These are phyloP conservation scores for Fomitopsis pinicola DNA, from an alignment of 1,284 basidiomycete species.

Conservation along the genomic window DNA sequence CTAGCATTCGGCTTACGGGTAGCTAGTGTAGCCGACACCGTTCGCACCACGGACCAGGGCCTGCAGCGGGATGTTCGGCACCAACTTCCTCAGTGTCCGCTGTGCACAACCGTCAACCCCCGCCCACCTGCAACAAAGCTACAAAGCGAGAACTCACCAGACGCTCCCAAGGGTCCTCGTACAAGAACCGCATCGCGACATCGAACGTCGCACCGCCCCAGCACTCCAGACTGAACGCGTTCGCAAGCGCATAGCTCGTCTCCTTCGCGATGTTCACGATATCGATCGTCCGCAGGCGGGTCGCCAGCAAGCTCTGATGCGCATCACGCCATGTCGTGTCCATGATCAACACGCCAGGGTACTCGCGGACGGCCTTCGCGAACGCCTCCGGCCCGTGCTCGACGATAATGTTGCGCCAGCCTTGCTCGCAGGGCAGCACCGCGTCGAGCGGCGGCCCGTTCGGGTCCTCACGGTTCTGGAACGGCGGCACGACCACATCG, in stretches of 20 bases:
- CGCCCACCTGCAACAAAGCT: background rate
- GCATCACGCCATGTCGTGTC: constrained; percentile 99
- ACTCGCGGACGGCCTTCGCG: constrained; percentile 95
- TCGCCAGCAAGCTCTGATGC: constrained; percentile 96
- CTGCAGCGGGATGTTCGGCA: constrained; percentile 98
- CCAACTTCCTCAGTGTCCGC: constrained; percentile 91
- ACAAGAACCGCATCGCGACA: constrained; percentile 99
- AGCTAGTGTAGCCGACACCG: constrained; percentile 98
- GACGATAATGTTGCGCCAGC: constrained; percentile 99
- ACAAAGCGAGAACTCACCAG: constrained; percentile 49
- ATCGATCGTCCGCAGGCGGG: constrained; percentile 93
- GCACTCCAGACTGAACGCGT: constrained; percentile 97
- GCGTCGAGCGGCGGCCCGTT: constrained; percentile 77
- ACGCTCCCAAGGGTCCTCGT: constrained; percentile 99
- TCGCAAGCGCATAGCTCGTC: constrained; percentile 92
- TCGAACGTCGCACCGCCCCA: constrained; percentile 99
- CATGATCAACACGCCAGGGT: constrained; percentile 95
- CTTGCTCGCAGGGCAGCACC: constrained; percentile 78
- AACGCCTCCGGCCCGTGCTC: constrained; percentile 98
- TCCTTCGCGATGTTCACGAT: constrained; percentile 99
- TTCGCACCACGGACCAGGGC: constrained; percentile 99
- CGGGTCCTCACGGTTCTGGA: constrained; percentile 78
- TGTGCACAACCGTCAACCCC: constrained; percentile 24
- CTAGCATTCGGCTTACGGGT: constrained; percentile 63
- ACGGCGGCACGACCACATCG: constrained; percentile 82